Evolutionary conservation across 1,284 basidiomycete genomes (phyloP).

Genomic region (Microbotryum silenes-acaulis): DNA sequence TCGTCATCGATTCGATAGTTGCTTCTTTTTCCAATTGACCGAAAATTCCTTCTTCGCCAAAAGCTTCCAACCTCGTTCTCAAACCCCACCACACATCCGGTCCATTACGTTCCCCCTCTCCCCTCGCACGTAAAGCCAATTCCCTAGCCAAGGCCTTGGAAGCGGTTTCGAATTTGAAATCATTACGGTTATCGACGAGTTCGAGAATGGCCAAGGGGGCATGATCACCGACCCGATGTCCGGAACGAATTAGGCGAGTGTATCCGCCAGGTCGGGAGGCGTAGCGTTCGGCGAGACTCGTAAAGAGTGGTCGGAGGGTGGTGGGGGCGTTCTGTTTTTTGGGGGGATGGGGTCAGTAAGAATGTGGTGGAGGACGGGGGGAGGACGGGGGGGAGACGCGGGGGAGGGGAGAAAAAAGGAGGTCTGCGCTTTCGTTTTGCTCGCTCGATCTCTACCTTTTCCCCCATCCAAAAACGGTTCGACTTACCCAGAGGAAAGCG

Average conservation of each 20-base stretch:
- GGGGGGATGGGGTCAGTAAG: too few species aligned
- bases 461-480: background rate
- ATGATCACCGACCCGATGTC: conserved; percentile 82
- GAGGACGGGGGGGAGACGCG: background rate
- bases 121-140: conserved; percentile 23
- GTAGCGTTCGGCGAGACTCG: conserved; percentile 73
- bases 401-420: too few species aligned
- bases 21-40: background rate
- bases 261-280: conserved; percentile 80
- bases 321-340: conserved; percentile 32
- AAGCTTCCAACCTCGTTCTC: conserved; percentile 10
- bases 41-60: background rate
- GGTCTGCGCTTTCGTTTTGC: too few species aligned
- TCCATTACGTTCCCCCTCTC: background rate
- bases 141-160: conserved; percentile 77
- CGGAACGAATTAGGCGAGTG: conserved; percentile 86
- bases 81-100: conserved; percentile 10
- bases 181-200: conserved; percentile 85
- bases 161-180: conserved; percentile 77
- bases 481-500: conserved; percentile 55
- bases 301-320: conserved; percentile 69
- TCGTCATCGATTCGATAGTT: conserved; percentile 13
- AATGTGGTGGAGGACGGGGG: background rate
- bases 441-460: too few species aligned
- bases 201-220: conserved; percentile 87